phyloP scores from a whole-genome alignment of 345 rosid species.

The Alliaria petiolata region DNA sequence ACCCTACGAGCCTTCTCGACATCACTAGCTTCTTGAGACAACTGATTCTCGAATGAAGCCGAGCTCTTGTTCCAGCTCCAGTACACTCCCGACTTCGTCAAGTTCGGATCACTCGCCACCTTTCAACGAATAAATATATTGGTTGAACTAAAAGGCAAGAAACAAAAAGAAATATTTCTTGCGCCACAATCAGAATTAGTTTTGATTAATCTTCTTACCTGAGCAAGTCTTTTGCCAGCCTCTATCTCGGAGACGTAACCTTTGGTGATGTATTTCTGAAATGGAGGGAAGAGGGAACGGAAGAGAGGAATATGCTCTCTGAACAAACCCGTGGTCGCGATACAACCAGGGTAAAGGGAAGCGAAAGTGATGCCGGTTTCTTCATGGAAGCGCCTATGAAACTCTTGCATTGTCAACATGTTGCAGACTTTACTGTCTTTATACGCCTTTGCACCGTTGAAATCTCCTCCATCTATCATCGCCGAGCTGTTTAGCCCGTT shows the following conservation, averaged over 20 bases:
- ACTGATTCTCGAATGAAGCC: constrained; percentile 71
- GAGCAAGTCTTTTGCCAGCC: constrained; percentile 80
- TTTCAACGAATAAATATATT: constrained; percentile 17
- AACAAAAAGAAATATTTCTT: background rate
- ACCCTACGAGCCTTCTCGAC: constrained; percentile 71
- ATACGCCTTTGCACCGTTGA: constrained; percentile 93
- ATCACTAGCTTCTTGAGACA: constrained; percentile 86
- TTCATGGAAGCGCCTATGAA: constrained; percentile 85
- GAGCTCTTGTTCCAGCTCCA: constrained; percentile 97
- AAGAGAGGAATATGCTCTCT: constrained; percentile 94
- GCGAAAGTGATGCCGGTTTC: constrained; percentile 82
- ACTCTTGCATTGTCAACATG: constrained; percentile 94
- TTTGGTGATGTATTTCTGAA: constrained; percentile 96
- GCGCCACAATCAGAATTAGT: background rate
- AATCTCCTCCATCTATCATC: constrained; percentile 93
- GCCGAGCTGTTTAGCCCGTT: constrained; percentile 67
- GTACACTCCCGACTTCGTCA: constrained; percentile 92
- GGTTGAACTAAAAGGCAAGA: background rate
- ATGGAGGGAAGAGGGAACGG: constrained; percentile 89
- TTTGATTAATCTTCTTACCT: constrained; percentile 31
- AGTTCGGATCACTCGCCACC: constrained; percentile 83
- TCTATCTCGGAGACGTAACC: constrained; percentile 87
- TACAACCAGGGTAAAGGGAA: constrained; percentile 92
- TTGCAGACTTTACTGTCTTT: constrained; percentile 99
- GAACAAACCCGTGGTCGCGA: constrained; percentile 91